phyloP scores from a whole-genome alignment of 208 protist species.

The Leishmania turanica region DNA sequence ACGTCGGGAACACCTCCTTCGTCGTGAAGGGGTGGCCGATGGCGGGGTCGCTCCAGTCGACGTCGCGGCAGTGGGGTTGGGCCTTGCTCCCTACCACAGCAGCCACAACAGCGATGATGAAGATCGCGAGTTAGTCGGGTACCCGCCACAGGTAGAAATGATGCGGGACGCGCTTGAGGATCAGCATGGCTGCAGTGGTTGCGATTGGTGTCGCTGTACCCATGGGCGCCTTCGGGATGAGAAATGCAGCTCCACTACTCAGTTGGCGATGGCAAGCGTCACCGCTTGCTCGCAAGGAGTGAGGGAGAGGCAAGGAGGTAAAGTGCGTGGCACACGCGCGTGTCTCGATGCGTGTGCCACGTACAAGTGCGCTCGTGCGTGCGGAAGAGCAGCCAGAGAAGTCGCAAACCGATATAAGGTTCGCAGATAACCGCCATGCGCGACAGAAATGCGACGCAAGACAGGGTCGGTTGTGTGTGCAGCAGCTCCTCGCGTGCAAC shows the following conservation, averaged over 20 bases:
- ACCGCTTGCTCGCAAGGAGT: neutral
- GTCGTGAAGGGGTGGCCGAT: constrained; percentile 52
- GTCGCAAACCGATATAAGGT: neutral
- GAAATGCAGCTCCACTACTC: no score
- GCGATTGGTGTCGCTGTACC: neutral
- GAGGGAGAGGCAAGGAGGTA: neutral
- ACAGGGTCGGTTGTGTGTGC: no score
- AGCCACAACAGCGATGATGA: constrained; percentile 29
- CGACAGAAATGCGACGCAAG: neutral
- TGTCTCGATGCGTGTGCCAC: neutral
- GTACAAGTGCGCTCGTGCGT: neutral
- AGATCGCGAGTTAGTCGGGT: constrained; percentile 43
- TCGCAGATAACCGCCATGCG: neutral
- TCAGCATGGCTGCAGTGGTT: neutral
- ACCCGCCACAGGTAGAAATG: constrained; percentile 44
- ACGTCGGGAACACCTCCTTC: constrained; percentile 62
- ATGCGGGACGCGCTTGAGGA: neutral
- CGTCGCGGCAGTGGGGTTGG: constrained; percentile 59
- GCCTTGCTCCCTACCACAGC: constrained; percentile 22
- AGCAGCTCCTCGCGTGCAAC: no score
- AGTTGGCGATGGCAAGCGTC: no score
- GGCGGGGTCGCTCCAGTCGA: constrained; percentile 67
- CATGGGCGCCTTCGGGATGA: neutral
- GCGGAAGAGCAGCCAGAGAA: neutral
- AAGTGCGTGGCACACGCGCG: neutral